Conservation (phyloP, 1,284 basidiomycete species). For the Cerrena zonata region DNA sequence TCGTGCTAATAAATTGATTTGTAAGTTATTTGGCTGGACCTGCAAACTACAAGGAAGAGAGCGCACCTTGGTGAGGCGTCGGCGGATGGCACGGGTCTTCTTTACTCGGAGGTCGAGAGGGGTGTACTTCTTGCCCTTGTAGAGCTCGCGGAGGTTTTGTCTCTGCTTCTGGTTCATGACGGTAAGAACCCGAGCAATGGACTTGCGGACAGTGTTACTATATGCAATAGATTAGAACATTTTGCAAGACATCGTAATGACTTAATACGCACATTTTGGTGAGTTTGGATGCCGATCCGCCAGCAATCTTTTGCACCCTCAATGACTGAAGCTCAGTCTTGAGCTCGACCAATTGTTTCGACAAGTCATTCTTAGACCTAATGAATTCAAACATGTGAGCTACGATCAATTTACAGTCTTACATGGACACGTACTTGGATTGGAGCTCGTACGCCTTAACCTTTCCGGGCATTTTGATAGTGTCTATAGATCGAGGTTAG, state of each 20-base stretch:
- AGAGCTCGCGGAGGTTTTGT: constrained; percentile 94
- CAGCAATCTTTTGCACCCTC: constrained; percentile 97
- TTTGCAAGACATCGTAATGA: too few relatives aligned
- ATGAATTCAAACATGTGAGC: constrained; percentile 1
- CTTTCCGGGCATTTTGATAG: constrained; percentile 71
- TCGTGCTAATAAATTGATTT: constrained; percentile 57
- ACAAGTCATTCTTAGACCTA: constrained; percentile 96
- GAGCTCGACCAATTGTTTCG: constrained; percentile 91
- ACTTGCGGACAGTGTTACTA: constrained; percentile 96
- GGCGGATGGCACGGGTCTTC: constrained; percentile 95
- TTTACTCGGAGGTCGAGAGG: constrained; percentile 97
- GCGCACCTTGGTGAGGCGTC: constrained; percentile 84
- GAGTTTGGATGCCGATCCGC: constrained; percentile 92
- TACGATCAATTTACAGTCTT: constrained; percentile 6
- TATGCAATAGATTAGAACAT: too few relatives aligned
- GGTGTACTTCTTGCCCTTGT: constrained; percentile 95
- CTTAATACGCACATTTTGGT: constrained; percentile 89
- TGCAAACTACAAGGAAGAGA: neutral
- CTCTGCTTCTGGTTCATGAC: constrained; percentile 98
- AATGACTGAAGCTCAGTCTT: constrained; percentile 91
- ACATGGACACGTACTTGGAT: constrained; percentile 73
- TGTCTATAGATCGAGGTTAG: constrained; percentile 17
- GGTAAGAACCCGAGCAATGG: constrained; percentile 96
- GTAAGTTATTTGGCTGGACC: too few relatives aligned
- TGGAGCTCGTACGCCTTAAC: constrained; percentile 98